These are phyloP conservation scores for Rheum nobile DNA, from an alignment of 148 eudicot species.

Conservation along the genomic window DNA sequence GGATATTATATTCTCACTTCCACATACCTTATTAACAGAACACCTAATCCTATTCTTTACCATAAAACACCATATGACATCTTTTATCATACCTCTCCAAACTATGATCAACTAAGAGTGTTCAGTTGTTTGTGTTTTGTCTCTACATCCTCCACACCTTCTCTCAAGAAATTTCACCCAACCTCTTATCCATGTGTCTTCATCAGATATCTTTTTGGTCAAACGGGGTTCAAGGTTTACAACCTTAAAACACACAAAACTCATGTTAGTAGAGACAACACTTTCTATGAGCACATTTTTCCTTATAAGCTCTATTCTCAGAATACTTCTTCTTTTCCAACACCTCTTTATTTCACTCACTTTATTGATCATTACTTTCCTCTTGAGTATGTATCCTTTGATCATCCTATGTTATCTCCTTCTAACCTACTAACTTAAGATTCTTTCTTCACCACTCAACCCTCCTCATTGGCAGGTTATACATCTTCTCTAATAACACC, in stretches of 20 bases:
- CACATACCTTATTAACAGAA: neutral
- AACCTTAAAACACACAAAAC: neutral
- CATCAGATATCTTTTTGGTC: neutral
- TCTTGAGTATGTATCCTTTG: no score
- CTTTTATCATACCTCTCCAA: neutral
- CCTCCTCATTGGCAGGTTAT: no score
- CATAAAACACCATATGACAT: neutral
- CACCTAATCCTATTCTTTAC: neutral
- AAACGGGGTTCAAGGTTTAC: neutral
- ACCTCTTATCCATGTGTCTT: no score
- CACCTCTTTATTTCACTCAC: no score
- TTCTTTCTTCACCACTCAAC: no score
- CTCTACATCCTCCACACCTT: neutral
- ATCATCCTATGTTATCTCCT: no score
- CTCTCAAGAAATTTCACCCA: neutral
- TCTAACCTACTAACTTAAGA: no score
- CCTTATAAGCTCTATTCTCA: no score
- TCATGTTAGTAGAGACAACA: neutral
- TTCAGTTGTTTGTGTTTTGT: neutral
- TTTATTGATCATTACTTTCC: no score
- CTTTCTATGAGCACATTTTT: neutral
- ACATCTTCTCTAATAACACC: no score
- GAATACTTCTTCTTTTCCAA: no score
- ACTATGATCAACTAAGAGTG: neutral
- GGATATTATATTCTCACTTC: neutral